Conservation (phyloP, 1,284 basidiomycete species). For the Malassezia yamatoensis region DNA sequence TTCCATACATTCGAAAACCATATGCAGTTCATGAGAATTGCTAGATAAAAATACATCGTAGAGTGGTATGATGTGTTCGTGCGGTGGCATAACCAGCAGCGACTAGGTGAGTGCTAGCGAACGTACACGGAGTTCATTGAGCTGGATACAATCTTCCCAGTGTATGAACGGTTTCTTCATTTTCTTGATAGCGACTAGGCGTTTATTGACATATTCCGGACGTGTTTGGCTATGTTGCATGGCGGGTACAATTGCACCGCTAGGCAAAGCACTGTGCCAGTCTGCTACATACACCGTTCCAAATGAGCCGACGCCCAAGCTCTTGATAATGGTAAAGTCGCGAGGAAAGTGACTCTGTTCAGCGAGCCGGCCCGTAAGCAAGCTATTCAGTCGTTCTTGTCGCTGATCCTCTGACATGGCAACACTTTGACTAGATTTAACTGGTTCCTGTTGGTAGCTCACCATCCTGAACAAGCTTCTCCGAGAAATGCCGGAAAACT, state of each 20-base stretch:
- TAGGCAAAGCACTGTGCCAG: conserved; percentile 79
- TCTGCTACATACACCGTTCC: conserved; percentile 97
- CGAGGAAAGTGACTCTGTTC: conserved; percentile 24
- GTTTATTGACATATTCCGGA: conserved; percentile 86
- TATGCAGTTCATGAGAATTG: conserved; percentile 85
- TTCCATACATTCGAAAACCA: conserved; percentile 99
- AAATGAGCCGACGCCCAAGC: conserved; percentile 51
- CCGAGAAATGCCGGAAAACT: too few species aligned
- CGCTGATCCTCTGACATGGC: too few species aligned
- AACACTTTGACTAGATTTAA: too few species aligned
- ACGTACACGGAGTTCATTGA: conserved; percentile 74
- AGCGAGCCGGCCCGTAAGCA: too few species aligned
- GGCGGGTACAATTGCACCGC: conserved; percentile 43
- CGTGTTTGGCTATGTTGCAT: conserved; percentile 56
- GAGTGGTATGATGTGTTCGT: conserved; percentile 93
- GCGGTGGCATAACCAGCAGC: conserved; percentile 79
- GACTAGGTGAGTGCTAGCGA: conserved; percentile 56
- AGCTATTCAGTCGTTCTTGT: too few species aligned
- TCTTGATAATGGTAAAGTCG: conserved; percentile 42
- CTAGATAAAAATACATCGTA: conserved; percentile 98
- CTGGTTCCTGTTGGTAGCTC: too few species aligned
- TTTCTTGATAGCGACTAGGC: conserved; percentile 90
- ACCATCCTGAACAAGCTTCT: too few species aligned
- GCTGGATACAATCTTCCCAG: conserved; percentile 88
- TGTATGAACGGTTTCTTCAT: conserved; percentile 97